Conservation (phyloP, 805 yeast species). For the Yarrowia bubula region DNA sequence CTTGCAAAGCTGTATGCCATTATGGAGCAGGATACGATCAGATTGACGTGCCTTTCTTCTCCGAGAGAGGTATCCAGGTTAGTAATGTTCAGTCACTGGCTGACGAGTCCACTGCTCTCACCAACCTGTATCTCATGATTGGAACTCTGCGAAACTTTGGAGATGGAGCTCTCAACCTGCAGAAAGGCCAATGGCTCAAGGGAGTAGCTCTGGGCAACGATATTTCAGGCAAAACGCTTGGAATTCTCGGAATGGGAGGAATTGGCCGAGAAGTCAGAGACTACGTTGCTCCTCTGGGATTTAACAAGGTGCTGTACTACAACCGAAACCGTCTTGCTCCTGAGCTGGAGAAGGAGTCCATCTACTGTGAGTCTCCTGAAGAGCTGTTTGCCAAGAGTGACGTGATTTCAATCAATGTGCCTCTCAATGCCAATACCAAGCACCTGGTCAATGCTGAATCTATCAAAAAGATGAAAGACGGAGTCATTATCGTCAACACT, state of each 20-base stretch:
- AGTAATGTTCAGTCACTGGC: slow-evolving; percentile 56
- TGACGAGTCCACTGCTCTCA: slow-evolving; percentile 57
- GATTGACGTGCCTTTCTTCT: slow-evolving; percentile 47
- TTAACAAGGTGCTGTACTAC: slow-evolving; percentile 51
- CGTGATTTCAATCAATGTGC: slow-evolving; percentile 50
- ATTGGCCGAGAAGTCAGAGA: slow-evolving; percentile 58
- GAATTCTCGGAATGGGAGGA: slow-evolving; percentile 64
- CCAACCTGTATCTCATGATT: slow-evolving; percentile 50
- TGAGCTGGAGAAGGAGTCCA: slow-evolving; percentile 49
- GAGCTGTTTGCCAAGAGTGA: slow-evolving; percentile 50
- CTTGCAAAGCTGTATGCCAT: slow-evolving; percentile 47
- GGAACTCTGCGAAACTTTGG: slow-evolving; percentile 52
- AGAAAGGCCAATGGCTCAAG: slow-evolving; percentile 49
- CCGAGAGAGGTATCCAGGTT: slow-evolving; percentile 45
- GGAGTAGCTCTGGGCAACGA: slow-evolving; percentile 48
- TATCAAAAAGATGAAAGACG: slow-evolving; percentile 52
- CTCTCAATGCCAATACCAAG: slow-evolving; percentile 52
- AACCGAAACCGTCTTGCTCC: slow-evolving; percentile 49
- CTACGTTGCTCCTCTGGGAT: slow-evolving; percentile 50
- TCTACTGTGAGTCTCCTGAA: slow-evolving; percentile 47
- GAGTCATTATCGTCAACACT: slow-evolving; percentile 54
- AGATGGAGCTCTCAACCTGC: slow-evolving; percentile 45
- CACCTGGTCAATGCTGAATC: slow-evolving; percentile 49
- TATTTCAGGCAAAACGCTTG: slow-evolving; percentile 52
- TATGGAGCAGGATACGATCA: slow-evolving; percentile 62